Evolutionary conservation across 192 early-diverging fungal genomes (phyloP).

Genomic region (Linnemannia schmuckeri): DNA sequence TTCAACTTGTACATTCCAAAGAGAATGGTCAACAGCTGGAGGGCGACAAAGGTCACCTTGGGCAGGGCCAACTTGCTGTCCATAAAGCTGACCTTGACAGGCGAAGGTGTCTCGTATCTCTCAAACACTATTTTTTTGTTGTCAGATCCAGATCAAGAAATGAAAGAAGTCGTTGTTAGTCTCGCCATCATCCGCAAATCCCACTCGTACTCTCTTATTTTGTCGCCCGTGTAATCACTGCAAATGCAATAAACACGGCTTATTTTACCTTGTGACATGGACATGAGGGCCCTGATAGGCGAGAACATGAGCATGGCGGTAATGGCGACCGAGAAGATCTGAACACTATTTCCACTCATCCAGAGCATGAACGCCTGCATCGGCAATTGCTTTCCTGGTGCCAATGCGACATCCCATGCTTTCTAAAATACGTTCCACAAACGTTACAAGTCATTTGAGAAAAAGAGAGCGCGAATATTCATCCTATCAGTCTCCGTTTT

Average conservation of each 20-base stretch:
- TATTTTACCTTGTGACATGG: conserved; percentile 71
- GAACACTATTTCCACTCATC: conserved; percentile 97
- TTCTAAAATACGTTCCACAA: conserved; percentile 67
- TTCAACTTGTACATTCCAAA: conserved; percentile 94
- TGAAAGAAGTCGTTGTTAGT: background rate
- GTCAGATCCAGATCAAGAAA: background rate
- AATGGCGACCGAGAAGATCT: conserved; percentile 96
- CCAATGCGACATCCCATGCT: conserved; percentile 96
- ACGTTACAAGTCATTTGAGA: background rate
- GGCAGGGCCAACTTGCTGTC: conserved; percentile 73
- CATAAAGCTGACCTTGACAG: conserved; percentile 59
- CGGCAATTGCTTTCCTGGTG: conserved; percentile 91
- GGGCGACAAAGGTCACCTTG: conserved; percentile 85
- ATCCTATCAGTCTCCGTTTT: background rate
- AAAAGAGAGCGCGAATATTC: background rate
- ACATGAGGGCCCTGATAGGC: conserved; percentile 81
- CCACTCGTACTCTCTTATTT: background rate
- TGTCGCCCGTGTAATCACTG: background rate
- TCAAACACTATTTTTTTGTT: conserved; percentile 73
- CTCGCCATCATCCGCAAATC: background rate
- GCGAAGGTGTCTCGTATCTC: conserved; percentile 73
- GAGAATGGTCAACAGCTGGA: conserved; percentile 84
- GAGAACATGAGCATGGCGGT: conserved; percentile 96
- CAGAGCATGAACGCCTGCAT: conserved; percentile 99
- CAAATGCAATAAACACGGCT: background rate